A percentile compares a stretch with the other conserved stretches of the same genome.
Conservation (phyloP, 306 rosid genomes). For the Cajanus cajan region DNA sequence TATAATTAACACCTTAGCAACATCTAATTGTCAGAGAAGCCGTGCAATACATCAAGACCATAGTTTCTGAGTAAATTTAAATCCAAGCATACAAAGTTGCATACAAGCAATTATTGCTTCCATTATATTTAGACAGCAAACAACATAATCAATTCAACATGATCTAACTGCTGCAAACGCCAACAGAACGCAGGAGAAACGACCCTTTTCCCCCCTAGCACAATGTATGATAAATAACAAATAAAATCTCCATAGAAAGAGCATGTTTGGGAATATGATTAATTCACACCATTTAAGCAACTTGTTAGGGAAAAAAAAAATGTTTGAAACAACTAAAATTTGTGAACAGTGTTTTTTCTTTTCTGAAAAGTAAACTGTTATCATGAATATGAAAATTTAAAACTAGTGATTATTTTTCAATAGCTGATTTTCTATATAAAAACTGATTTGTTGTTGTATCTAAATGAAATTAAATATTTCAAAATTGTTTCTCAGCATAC, state of each 20-base stretch:
- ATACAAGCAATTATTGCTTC: neutral
- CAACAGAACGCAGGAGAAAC: neutral
- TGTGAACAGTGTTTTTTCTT: too few species aligned
- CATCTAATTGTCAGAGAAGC: neutral
- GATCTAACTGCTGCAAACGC: slow-evolving; percentile 5
- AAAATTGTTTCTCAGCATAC: too few species aligned
- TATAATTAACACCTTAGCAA: neutral
- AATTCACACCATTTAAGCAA: too few species aligned
- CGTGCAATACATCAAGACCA: neutral
- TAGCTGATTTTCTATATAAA: too few species aligned
- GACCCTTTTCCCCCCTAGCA: neutral
- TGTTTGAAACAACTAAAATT: too few species aligned
- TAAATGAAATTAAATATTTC: too few species aligned
- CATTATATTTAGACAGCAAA: neutral
- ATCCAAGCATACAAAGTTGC: neutral
- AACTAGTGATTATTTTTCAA: too few species aligned
- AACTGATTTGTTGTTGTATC: too few species aligned
- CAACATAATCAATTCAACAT: neutral
- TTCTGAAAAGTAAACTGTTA: too few species aligned
- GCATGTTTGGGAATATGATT: too few species aligned
- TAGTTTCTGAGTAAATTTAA: neutral
- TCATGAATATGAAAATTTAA: too few species aligned
- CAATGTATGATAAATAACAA: neutral
- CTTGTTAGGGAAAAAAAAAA: too few species aligned
- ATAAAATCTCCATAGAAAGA: neutral